Percentiles rank a stretch among this genome's conserved stretches.
Conservation (phyloP, 352 stramenopile genomes). For the Phytophthora sp. region DNA sequence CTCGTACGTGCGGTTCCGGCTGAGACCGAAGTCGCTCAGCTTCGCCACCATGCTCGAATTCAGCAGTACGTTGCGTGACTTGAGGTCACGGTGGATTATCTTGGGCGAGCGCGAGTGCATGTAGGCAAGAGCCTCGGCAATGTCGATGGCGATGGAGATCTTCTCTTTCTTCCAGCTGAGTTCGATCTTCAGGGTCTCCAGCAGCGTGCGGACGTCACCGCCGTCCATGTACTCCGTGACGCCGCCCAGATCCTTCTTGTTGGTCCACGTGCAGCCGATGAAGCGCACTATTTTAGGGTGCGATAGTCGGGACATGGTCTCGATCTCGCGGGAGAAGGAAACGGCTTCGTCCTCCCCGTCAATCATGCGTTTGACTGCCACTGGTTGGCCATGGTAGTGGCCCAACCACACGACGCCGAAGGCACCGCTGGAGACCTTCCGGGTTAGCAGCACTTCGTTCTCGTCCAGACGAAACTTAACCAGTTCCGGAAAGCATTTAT, state of each 20-base stretch:
- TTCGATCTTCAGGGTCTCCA: conserved; percentile 85
- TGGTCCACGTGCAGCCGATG: conserved; percentile 86
- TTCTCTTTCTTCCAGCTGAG: conserved; percentile 85
- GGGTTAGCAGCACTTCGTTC: conserved; percentile 81
- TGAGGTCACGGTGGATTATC: conserved; percentile 87
- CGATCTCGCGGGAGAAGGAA: conserved; percentile 83
- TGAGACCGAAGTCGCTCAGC: conserved; percentile 86
- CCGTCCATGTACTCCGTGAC: conserved; percentile 91
- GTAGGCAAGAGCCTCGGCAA: conserved; percentile 80
- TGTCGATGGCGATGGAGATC: conserved; percentile 86
- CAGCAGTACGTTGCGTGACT: conserved; percentile 84
- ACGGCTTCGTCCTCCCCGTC: conserved; percentile 76
- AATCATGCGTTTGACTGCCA: conserved; percentile 90
- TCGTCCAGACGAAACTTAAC: conserved; percentile 79
- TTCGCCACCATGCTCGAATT: conserved; percentile 85
- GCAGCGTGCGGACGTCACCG: conserved; percentile 79
- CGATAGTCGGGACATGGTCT: conserved; percentile 81
- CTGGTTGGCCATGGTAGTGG: conserved; percentile 86
- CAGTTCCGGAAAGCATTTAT: conserved; percentile 78
- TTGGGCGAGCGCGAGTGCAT: conserved; percentile 86
- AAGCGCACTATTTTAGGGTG: conserved; percentile 89
- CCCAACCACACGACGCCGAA: conserved; percentile 87
- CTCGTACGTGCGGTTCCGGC: conserved; percentile 85
- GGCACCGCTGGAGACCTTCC: conserved; percentile 82
- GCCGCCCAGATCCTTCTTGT: conserved; percentile 71